Evolutionary conservation across 1,139 yeast species (phyloP).

Genomic region (Yamadazyma mexicana): DNA sequence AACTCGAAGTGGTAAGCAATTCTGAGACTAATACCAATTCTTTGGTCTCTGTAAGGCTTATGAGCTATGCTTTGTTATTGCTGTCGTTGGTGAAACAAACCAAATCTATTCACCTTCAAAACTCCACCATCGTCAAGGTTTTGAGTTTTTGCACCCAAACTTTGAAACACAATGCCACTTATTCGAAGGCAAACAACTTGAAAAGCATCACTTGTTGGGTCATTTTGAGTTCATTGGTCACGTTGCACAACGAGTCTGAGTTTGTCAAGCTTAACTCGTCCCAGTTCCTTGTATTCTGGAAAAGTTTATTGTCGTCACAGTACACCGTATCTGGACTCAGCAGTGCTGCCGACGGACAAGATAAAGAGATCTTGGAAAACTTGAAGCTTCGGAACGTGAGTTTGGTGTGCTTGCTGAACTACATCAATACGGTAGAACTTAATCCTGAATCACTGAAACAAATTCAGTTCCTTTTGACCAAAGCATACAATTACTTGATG

Average conservation of each 20-base stretch:
- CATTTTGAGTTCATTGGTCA: constrained; percentile 72
- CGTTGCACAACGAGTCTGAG: constrained; percentile 58
- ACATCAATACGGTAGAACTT: constrained; percentile 37
- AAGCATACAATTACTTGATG: constrained; percentile 43
- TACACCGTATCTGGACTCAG: constrained; percentile 33
- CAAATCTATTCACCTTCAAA: constrained; percentile 37
- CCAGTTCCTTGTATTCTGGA: constrained; percentile 80
- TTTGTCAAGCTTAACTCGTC: constrained; percentile 71
- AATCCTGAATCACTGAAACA: constrained; percentile 47
- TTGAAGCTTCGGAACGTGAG: constrained; percentile 41
- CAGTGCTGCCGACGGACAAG: constrained; percentile 22
- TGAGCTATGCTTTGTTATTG: constrained; percentile 38
- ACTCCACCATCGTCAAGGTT: constrained; percentile 41
- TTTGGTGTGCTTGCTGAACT: constrained; percentile 43
- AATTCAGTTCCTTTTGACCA: constrained; percentile 42
- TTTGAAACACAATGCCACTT: constrained; percentile 37
- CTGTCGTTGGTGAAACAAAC: constrained; percentile 42
- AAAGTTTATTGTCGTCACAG: constrained; percentile 65
- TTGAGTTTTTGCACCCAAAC: constrained; percentile 51
- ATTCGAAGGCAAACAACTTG: constrained; percentile 17
- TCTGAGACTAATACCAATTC: constrained; percentile 26
- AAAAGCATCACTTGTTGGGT: constrained; percentile 60
- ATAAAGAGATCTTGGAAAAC: constrained; percentile 35
- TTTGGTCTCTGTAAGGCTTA: constrained; percentile 23
- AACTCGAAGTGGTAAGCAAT: constrained; percentile 13